Evolutionary conservation across 148 eudicot species (phyloP).

Genomic region (Vaccinium myrtillus): DNA sequence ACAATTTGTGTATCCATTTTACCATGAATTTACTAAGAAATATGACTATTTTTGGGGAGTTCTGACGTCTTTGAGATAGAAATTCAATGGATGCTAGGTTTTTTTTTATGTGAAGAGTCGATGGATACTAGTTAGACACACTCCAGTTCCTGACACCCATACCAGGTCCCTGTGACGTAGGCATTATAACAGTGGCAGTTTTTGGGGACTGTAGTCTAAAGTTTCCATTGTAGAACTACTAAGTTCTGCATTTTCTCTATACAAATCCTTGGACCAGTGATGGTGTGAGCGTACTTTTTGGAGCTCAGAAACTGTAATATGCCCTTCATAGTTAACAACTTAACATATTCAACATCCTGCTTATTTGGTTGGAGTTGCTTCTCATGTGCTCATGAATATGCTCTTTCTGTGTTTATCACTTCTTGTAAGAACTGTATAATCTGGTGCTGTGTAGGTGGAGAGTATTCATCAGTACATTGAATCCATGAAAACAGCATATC

Average conservation of each 20-base stretch:
- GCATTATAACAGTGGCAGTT: slow-evolving; percentile 3
- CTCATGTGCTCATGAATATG: slow-evolving; percentile 9
- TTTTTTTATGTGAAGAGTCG: no score
- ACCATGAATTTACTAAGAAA: not conserved
- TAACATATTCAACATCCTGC: not conserved
- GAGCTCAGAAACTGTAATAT: slow-evolving; percentile 1
- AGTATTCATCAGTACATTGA: slow-evolving; percentile 97
- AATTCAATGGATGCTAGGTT: not conserved
- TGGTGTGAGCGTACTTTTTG: not conserved
- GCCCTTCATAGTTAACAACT: not conserved
- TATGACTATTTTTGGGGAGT: not conserved
- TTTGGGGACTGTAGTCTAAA: not conserved
- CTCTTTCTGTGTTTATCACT: not conserved
- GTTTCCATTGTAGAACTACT: not conserved
- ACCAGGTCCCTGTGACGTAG: not conserved
- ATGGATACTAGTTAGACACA: not conserved
- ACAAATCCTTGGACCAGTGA: not conserved
- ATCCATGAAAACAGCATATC: slow-evolving; percentile 95
- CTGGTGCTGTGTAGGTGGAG: slow-evolving; percentile 56
- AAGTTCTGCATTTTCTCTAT: not conserved
- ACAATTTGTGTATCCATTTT: not conserved
- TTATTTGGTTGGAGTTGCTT: slow-evolving; percentile 4
- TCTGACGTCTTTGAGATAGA: not conserved
- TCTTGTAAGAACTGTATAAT: not conserved
- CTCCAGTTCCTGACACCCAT: no score